phyloP scores from a whole-genome alignment of 2,329 filamentous ascomycete genomes.

The Botryosphaeria dothidea region DNA sequence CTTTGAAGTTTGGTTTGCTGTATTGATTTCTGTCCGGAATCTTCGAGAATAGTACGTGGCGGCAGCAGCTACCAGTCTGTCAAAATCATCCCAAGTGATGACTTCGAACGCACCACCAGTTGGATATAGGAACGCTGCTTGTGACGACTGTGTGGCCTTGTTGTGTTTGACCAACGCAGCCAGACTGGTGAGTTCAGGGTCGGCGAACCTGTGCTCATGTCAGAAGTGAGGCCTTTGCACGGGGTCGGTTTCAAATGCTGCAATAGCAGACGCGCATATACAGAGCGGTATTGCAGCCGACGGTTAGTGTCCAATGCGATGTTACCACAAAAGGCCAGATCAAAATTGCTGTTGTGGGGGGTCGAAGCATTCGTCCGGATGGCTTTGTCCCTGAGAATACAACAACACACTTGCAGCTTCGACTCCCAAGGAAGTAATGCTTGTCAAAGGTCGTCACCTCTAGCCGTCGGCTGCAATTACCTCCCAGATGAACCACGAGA shows the following conservation, averaged over 20 bases:
- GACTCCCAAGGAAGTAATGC: no score
- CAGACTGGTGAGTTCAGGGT: slow-evolving; percentile 31
- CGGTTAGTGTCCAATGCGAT: no score
- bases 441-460: no score
- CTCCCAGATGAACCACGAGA: no score
- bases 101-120: slow-evolving; percentile 19
- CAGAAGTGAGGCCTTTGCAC: background rate
- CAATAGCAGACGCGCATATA: no score
- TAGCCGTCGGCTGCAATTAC: no score
- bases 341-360: no score
- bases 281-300: no score
- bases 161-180: slow-evolving; percentile 30
- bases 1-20: slow-evolving; percentile 25
- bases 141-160: slow-evolving; percentile 25
- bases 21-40: slow-evolving; percentile 26
- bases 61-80: slow-evolving; percentile 25
- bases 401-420: no score
- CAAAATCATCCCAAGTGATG: slow-evolving; percentile 27
- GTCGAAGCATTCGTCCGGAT: no score
- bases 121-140: slow-evolving; percentile 32
- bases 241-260: background rate
- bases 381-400: no score
- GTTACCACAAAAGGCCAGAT: no score
- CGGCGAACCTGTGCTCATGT: slow-evolving; percentile 26
- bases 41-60: slow-evolving; percentile 27